Base-by-base conservation (phyloP, 2,329 filamentous ascomycete species). In the Dactylonectria macrodidyma region DNA sequence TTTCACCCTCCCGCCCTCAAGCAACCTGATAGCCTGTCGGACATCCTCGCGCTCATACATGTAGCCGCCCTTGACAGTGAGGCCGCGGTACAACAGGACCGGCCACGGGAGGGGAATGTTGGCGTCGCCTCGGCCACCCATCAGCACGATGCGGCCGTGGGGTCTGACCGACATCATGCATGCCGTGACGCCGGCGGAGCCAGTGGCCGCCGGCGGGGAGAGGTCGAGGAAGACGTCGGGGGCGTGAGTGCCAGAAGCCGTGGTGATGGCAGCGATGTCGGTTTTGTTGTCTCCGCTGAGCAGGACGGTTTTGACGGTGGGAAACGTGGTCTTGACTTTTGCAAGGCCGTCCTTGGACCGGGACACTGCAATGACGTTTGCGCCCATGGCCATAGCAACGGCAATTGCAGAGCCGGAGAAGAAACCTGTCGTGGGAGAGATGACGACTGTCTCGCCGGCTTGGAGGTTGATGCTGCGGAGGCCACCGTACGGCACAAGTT, bases 361-460 rank as follows among this genome's bases (percentile, higher is more conserved):
- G 2, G 86, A 85, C 65, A 86, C 79, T 2, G 87, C 87, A 55
- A 89, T 82, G 16, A 89, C 86, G 10, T 78, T 81, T 5, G 85
- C 86, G 0, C 87, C 88, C 77, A 88, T 83, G 1, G 86, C 84
- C 1, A 85, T 63, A 0, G 86, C 87, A 3, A 85, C 75, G 4
- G 81, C 71, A 2, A 88, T 85, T 1, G 80, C 84, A 1, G 83
- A 81, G 3, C 86, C 82, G 1, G 86, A 83, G 72, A 84, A 89
- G 0, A 73, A 71, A 0, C 87, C 87, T 0, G 86, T 88, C 1
- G 86, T 86, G 1, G 86, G 86, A 22, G 78, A 78, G 1, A 89
- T 71, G 44, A 89, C 74, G 22, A 89, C 76, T 0, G 82, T 85
- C 71, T 89, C 85, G 4, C 86, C 86, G 1, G 83, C 75, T 59